phyloP scores from a whole-genome alignment of 495 filamentous ascomycete species.

The Penicillium bovifimosum region DNA sequence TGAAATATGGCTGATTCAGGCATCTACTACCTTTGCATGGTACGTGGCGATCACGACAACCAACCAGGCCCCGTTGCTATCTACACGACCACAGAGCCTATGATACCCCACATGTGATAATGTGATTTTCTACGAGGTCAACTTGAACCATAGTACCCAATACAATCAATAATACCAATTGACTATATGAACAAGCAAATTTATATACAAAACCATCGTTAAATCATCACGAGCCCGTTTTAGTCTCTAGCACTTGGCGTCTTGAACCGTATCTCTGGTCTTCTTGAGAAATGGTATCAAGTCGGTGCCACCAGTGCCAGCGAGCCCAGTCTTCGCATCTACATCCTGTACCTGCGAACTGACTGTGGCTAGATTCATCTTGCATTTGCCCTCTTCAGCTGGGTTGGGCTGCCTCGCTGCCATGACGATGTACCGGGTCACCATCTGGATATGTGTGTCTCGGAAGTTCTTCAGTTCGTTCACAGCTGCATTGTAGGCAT shows the following conservation, averaged over 20 bases:
- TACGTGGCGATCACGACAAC: not conserved
- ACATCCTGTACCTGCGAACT: conserved; percentile 20
- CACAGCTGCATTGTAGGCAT: conserved; percentile 83
- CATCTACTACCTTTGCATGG: not conserved
- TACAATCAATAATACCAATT: not conserved
- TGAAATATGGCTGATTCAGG: not conserved
- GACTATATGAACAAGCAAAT: not conserved
- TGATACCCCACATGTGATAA: not conserved
- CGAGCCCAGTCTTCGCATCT: conserved; percentile 37
- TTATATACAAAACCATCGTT: not conserved
- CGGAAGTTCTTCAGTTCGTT: conserved; percentile 76
- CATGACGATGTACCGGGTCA: conserved; percentile 87
- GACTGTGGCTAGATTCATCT: conserved; percentile 30
- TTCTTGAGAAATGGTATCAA: conserved; percentile 90
- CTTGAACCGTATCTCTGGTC: conserved; percentile 75
- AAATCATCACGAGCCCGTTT: not conserved
- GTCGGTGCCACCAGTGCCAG: conserved; percentile 85
- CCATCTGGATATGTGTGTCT: conserved; percentile 89
- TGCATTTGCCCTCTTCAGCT: conserved; percentile 2
- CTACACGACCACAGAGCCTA: not conserved
- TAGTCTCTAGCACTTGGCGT: conserved; percentile 20
- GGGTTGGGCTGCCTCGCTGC: conserved; percentile 23
- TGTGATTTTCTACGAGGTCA: not conserved
- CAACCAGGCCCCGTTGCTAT: not conserved
- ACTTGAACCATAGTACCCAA: not conserved